Conservation (phyloP, 139 green algal species). For the Eudorina sp. region DNA sequence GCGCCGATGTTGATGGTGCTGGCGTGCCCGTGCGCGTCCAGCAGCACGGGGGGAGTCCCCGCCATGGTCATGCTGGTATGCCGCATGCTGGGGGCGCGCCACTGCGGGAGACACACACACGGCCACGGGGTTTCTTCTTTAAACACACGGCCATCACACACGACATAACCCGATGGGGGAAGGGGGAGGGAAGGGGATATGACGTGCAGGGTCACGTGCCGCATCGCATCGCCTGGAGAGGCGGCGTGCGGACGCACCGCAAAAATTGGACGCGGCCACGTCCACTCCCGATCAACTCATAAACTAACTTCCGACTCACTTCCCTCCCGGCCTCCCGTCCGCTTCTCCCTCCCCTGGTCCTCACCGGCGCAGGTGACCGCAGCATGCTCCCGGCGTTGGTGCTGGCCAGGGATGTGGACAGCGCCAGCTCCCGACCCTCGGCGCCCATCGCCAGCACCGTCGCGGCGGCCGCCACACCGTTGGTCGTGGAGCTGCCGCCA, state of each 20-base stretch:
- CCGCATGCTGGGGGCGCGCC: conserved; percentile 34
- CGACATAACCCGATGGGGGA: too few species aligned
- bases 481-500: neutral
- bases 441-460: neutral
- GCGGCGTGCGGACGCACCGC: too few species aligned
- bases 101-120: too few species aligned
- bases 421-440: neutral
- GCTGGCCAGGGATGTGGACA: neutral
- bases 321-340: too few species aligned
- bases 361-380: conserved; percentile 7
- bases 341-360: neutral
- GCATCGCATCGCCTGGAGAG: too few species aligned
- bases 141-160: too few species aligned
- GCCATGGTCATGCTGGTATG: conserved; percentile 26
- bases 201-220: too few species aligned
- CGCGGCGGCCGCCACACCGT: neutral
- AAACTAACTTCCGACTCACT: too few species aligned
- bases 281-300: too few species aligned
- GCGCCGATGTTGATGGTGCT: conserved; percentile 1
- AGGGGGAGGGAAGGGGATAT: too few species aligned
- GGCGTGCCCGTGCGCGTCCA: neutral
- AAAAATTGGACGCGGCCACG: too few species aligned
- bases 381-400: neutral
- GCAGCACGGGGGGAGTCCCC: neutral
- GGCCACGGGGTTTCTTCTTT: too few species aligned